Base-by-base conservation (phyloP, 257 asterid species). In the Jacaranda mimosifolia region DNA sequence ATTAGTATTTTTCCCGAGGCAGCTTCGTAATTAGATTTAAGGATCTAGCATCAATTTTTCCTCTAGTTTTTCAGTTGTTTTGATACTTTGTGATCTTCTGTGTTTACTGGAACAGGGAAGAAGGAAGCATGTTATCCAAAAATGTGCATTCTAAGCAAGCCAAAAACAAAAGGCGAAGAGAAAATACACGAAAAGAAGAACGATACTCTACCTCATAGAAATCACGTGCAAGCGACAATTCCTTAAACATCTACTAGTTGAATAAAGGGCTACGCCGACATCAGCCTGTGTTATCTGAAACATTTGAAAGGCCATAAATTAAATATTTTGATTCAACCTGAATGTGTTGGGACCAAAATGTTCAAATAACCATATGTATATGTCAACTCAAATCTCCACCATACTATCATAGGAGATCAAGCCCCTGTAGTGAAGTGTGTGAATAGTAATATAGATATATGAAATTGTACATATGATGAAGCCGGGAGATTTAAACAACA, bases 151-250 rank as follows among this genome's bases (percentile, higher is more conserved):
- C 0, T 39, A 39, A 39, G 42, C 43, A 39, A 4, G 7, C 43
- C 43, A 39, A 39, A 39, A 39, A 39, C 43, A 39, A 39, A 39
- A 1, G 7, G 43, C 4, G 7, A 39, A 26, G 32, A 53, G 1
- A 36, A 52, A 19, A 56, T 13, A 18, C 7, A 58, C n/a, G 4
- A 59, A 76, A 67, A 56, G 38, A 49, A 49, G 65, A 46, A 69
- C 3, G 18, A 10, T 10, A 26, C 39, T 48, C 46, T 70, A 78
- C 81, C 81, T 38, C 70, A 46, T 70, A 38, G 60, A 49, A 36
- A 11, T 43, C 19, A 2, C 2, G 14, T 19, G 40, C 64, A 48
- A 39, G 70, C 40, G 51, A 40, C n/a, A 19, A 69, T 48, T 36
- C 52, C 58, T 69, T 60, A 19, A 36, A 69, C 36, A 58, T 7